Conservation (phyloP, 495 filamentous ascomycete species). For the Trypethelium eluteriae region DNA sequence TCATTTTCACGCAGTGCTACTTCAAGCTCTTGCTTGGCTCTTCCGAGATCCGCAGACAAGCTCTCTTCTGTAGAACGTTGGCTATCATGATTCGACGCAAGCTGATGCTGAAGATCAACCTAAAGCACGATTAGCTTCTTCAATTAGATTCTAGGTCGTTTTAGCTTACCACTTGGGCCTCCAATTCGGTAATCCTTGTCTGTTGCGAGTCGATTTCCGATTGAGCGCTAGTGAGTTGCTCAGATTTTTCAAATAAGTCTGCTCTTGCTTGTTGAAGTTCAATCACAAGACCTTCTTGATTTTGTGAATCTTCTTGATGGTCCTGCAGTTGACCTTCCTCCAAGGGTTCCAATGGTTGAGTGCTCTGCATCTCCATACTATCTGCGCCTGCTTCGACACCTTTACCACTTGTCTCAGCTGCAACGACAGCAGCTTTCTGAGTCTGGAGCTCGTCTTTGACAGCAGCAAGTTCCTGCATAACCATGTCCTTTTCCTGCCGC, state of each 20-base stretch:
- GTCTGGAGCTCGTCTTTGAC: constrained; percentile 34
- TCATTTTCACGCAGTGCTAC: constrained; percentile 40
- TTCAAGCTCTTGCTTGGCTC: constrained; percentile 40
- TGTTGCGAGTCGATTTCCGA: not conserved
- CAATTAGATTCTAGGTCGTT: too few species aligned
- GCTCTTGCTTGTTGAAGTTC: constrained; percentile 6
- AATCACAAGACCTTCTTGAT: not conserved
- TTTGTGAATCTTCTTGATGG: not conserved
- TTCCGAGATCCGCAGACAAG: constrained; percentile 31
- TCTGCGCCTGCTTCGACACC: constrained; percentile 41
- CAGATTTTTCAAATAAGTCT: not conserved
- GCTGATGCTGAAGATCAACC: constrained; percentile 29
- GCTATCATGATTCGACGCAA: constrained; percentile 12
- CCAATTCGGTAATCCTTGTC: constrained; percentile 18
- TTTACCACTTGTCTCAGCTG: constrained; percentile 32
- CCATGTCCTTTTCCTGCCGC: constrained; percentile 41
- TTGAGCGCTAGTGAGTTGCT: not conserved
- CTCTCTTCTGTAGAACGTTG: constrained; percentile 13
- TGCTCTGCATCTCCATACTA: constrained; percentile 12
- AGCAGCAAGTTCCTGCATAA: constrained; percentile 19
- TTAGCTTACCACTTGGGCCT: constrained; percentile 27
- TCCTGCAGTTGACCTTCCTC: constrained; percentile 36
- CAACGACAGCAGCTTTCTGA: constrained; percentile 3
- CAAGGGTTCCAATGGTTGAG: constrained; percentile 20
- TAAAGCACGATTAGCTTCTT: constrained; percentile 18